Base-by-base conservation (phyloP, 2,329 filamentous ascomycete species). In the Diaporthe caulivora region DNA sequence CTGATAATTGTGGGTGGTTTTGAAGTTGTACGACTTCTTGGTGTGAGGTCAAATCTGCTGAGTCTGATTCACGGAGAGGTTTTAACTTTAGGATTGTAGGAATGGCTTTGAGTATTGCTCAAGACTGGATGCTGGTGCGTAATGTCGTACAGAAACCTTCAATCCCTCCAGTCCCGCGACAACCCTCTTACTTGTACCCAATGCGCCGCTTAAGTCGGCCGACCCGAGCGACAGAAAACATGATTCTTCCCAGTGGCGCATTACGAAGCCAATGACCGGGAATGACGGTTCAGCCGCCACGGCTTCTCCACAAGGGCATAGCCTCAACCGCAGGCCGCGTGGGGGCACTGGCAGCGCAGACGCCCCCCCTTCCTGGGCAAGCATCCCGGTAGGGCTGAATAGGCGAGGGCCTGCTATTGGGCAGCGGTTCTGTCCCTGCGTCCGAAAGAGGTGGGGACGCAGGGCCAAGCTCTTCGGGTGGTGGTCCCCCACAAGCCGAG, bases 401-500 rank as follows among this genome's bases (percentile, higher is more conserved):
- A 37, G 65, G 29, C 69, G 49, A 60, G 55, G 29, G 17, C n/a
- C 3, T 29, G 47, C 4, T n/a, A 62, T 69, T 69, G 49, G 55
- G 7, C 18, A 34, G 3, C 10, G 26, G 15, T 21, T 42, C 21
- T 49, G 68, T 71, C 53, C 47, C 69, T 71, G 69, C 31, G 21
- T 53, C 42, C 31, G 55, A 15, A 42, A n/a, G n/a, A n/a, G 17
- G 21, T 54, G 44, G 55, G 9, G 55, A 31, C 13, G 29, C 55
- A 47, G 34, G 24, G 31, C 47, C 54, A 70, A 21, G 9, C 29
- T 69, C 18, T 8, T 44, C 51, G 51, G 24, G 47, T 17, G 55
- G 11, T 54, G 44, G 8, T 21, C n/a, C 69, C 55, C 69, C 69
- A 71, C 69, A 71, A 71, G 17, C 69, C 69, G 69, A 51, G 44